phyloP scores from a whole-genome alignment of 306 rosid genomes.

The Styphnolobium japonicum region DNA sequence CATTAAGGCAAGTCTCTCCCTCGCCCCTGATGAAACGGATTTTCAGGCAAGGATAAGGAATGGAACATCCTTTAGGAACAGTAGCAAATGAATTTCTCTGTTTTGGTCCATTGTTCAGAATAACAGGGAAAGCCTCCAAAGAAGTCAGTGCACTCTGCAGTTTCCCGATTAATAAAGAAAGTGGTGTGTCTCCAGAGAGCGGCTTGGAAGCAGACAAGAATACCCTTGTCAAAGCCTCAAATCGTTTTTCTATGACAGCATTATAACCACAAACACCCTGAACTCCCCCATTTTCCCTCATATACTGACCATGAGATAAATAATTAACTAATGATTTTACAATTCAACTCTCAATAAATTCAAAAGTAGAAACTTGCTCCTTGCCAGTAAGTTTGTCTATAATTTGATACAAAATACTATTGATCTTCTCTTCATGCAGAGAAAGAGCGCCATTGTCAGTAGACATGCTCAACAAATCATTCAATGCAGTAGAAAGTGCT shows the following conservation, averaged over 20 bases:
- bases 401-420: constrained; percentile 53
- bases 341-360: constrained; percentile 90
- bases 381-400: constrained; percentile 68
- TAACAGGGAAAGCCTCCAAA: constrained; percentile 82
- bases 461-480: constrained; percentile 48
- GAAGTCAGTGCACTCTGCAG: constrained; percentile 73
- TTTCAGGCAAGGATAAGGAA: constrained; percentile 67
- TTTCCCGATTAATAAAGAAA: constrained; percentile 55
- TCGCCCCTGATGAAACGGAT: constrained; percentile 74
- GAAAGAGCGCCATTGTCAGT: constrained; percentile 36
- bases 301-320: constrained; percentile 64
- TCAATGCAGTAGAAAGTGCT: constrained; percentile 53
- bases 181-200: constrained; percentile 46
- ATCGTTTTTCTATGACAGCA: constrained; percentile 62
- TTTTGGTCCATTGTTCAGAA: constrained; percentile 59
- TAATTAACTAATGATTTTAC: constrained; percentile 69
- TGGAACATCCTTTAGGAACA: constrained; percentile 63
- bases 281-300: constrained; percentile 37
- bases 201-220: constrained; percentile 49
- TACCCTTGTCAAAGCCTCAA: constrained; percentile 72
- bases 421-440: constrained; percentile 55
- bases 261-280: constrained; percentile 33
- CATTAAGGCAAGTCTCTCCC: constrained; percentile 62
- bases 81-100: constrained; percentile 61
- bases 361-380: constrained; percentile 94